Percentiles rank a stretch among this genome's conserved stretches.
Evolutionary conservation across 225 moss, liverwort and hornwort species (phyloP).

Genomic region (Straminergon stramineum): DNA sequence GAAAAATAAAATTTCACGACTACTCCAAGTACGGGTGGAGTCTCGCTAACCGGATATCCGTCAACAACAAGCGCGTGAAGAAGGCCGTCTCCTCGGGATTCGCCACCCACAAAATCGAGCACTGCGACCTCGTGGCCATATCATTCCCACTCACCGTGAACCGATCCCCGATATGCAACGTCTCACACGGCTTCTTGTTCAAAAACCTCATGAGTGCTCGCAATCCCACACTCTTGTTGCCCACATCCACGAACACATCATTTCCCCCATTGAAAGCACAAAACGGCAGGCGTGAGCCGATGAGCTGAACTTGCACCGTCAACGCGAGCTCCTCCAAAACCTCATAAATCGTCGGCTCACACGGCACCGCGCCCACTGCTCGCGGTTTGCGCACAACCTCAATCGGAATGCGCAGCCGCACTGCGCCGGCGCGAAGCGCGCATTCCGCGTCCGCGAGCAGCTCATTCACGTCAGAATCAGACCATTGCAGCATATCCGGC

Average conservation of each 20-base stretch:
- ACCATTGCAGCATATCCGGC: slow-evolving; percentile 73
- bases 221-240: slow-evolving; percentile 84
- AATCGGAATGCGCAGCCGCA: slow-evolving; percentile 55
- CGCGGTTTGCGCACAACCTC: slow-evolving; percentile 73
- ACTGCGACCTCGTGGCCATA: slow-evolving; percentile 81
- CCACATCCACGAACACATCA: slow-evolving; percentile 59
- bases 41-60: slow-evolving; percentile 59
- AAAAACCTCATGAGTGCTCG: slow-evolving; percentile 79
- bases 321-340: slow-evolving; percentile 89
- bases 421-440: slow-evolving; percentile 62
- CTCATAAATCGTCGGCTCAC: slow-evolving; percentile 85
- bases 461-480: slow-evolving; percentile 42
- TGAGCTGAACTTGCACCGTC: slow-evolving; percentile 79
- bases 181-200: slow-evolving; percentile 59
- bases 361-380: slow-evolving; percentile 81
- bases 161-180: slow-evolving; percentile 80
- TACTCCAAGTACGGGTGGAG: slow-evolving; percentile 63
- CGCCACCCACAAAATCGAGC: slow-evolving; percentile 94
- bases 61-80: slow-evolving; percentile 66
- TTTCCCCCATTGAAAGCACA: slow-evolving; percentile 95
- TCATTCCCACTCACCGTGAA: slow-evolving; percentile 92
- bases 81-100: slow-evolving; percentile 97
- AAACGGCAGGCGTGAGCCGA: slow-evolving; percentile 68
- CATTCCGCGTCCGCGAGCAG: slow-evolving; percentile 69
- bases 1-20: not conserved